Percentiles rank a stretch among this genome's conserved stretches.
These are phyloP conservation scores for Urochloa ruziziensis DNA, from an alignment of 176 grass and related monocot genomes.

Conservation along the genomic window DNA sequence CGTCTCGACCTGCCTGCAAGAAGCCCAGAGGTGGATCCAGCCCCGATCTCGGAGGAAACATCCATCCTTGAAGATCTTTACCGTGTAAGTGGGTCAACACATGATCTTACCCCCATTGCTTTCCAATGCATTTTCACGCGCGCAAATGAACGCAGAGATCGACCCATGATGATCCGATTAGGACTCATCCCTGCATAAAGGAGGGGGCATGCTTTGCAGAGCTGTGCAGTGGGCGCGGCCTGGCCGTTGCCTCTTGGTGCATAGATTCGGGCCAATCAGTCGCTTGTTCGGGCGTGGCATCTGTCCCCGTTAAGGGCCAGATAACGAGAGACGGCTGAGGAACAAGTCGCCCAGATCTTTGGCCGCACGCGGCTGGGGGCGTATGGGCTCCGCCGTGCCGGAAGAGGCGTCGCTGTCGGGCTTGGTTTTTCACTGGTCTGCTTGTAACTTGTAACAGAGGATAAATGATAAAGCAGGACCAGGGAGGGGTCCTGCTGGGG, in stretches of 20 bases:
- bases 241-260: slow-evolving; percentile 8
- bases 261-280: slow-evolving; percentile 27
- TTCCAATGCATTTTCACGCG: no score
- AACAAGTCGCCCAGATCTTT: slow-evolving; percentile 66
- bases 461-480: slow-evolving; percentile 18
- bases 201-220: slow-evolving; percentile 5
- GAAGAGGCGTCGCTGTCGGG: slow-evolving; percentile 34
- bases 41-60: slow-evolving; percentile 27
- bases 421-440: slow-evolving; percentile 6
- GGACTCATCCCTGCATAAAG: slow-evolving; percentile 29
- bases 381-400: slow-evolving; percentile 42
- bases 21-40: slow-evolving; percentile 12
- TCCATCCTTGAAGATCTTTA: slow-evolving; percentile 31
- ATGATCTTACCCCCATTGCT: slow-evolving; percentile 16
- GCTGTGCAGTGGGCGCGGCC: slow-evolving; percentile 41
- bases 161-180: not conserved
- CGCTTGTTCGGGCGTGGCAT: slow-evolving; percentile 59
- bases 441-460: not conserved
- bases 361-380: slow-evolving; percentile 35
- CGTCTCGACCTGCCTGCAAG: not conserved
- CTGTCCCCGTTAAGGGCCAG: slow-evolving; percentile 36
- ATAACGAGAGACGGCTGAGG: slow-evolving; percentile 54
- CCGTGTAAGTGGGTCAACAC: slow-evolving; percentile 34
- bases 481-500: not conserved
- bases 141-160: no score